Percentiles rank a stretch among this genome's conserved stretches.
Evolutionary conservation across 2,329 filamentous ascomycete species (phyloP).

Genomic region (Scedosporium minutisporum): DNA sequence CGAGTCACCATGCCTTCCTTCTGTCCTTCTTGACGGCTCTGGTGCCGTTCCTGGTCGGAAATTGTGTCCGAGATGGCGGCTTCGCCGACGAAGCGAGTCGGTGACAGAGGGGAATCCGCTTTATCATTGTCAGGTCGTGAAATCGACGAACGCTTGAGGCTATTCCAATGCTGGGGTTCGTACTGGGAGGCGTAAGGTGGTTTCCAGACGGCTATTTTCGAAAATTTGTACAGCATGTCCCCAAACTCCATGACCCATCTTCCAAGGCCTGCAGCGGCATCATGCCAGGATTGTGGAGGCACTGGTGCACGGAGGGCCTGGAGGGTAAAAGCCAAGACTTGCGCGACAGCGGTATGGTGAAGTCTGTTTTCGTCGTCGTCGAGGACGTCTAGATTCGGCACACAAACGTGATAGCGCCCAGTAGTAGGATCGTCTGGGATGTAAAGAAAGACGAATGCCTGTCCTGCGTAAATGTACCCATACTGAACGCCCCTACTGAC

Average conservation of each 20-base stretch:
- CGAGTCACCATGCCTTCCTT: conserved; percentile 5
- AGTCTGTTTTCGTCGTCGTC: conserved; percentile 23
- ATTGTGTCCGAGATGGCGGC: no score
- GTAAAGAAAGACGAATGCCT: conserved; percentile 24
- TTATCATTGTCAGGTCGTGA: conserved; percentile 13
- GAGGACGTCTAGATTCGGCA: conserved; percentile 23
- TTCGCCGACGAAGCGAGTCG: no score
- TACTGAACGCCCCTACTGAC: conserved; percentile 23
- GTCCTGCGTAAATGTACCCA: conserved; percentile 24
- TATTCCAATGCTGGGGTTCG: conserved; percentile 18
- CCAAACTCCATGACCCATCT: conserved; percentile 25
- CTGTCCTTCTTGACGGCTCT: conserved; percentile 5
- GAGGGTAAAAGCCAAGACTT: conserved; percentile 28
- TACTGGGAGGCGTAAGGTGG: conserved; percentile 12
- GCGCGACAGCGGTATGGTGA: conserved; percentile 25
- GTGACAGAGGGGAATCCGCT: conserved; percentile 10
- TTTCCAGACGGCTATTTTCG: conserved; percentile 9
- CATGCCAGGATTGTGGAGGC: conserved; percentile 21
- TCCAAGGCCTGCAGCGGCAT: conserved; percentile 17
- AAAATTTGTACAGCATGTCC: conserved; percentile 16
- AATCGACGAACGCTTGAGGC: conserved; percentile 20
- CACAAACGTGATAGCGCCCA: conserved; percentile 19
- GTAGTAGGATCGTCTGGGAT: conserved; percentile 22
- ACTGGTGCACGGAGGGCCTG: conserved; percentile 19
- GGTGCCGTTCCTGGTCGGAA: conserved; percentile 4